A percentile compares a stretch with the other conserved stretches of the same genome.
Conservation (phyloP, 192 early-diverging fungal species). For the Rhizophagus prolifer region DNA sequence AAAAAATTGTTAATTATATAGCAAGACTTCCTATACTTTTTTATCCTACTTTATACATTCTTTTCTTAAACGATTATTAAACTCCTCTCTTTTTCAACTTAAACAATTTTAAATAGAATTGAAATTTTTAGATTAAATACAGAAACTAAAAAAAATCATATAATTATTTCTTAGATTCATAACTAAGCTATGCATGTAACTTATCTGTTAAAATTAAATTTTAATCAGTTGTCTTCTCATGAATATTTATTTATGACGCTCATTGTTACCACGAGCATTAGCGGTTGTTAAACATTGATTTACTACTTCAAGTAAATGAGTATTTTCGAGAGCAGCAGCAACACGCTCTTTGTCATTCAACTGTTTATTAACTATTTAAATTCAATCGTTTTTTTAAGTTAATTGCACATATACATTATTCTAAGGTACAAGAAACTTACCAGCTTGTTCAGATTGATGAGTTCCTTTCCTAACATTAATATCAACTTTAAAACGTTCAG, state of each 20-base stretch:
- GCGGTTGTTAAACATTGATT: constrained; percentile 84
- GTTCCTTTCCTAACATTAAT: constrained; percentile 89
- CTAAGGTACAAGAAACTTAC: neutral
- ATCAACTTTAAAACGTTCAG: constrained; percentile 92
- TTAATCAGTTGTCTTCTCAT: neutral
- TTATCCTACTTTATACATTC: neutral
- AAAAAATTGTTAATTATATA: no score
- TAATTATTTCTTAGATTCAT: no score
- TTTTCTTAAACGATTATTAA: neutral
- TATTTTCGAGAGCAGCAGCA: constrained; percentile 96
- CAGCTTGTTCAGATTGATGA: constrained; percentile 89
- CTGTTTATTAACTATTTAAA: constrained; percentile 85
- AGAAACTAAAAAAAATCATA: no score
- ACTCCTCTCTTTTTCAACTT: no score
- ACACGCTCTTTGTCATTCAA: constrained; percentile 99
- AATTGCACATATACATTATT: neutral
- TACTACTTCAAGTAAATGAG: constrained; percentile 89
- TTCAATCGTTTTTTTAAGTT: constrained; percentile 7
- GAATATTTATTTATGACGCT: neutral
- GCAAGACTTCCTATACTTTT: neutral
- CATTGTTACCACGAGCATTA: constrained; percentile 24
- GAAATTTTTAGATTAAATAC: no score
- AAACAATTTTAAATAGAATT: no score
- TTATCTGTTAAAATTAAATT: no score
- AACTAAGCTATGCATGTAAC: no score